Percentiles rank a stretch among this genome's conserved stretches.
Evolutionary conservation across 2,329 filamentous ascomycete genomes (phyloP).

Genomic region (Microdochium nivale): DNA sequence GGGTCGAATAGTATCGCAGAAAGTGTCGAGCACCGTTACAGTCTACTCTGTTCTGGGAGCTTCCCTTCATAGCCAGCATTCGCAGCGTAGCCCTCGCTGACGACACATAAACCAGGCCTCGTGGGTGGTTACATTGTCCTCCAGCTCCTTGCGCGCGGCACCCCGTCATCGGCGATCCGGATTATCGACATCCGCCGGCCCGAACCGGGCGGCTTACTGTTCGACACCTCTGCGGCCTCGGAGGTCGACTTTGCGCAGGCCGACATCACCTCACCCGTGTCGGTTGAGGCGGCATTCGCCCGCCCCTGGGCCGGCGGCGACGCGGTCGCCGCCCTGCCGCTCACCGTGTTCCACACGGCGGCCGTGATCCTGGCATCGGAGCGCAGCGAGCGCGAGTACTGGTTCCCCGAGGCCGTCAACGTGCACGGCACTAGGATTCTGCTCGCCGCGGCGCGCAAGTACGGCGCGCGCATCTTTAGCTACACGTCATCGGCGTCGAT

Average conservation of each 20-base stretch:
- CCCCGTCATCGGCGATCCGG: constrained; percentile 39
- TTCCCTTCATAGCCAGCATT: neutral
- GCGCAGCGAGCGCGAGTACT: constrained; percentile 33
- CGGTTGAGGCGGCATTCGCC: constrained; percentile 35
- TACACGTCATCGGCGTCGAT: constrained; percentile 43
- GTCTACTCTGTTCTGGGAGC: neutral
- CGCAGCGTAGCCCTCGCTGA: neutral
- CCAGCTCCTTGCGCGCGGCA: constrained; percentile 43
- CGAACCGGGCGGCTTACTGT: constrained; percentile 30
- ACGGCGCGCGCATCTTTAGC: constrained; percentile 40
- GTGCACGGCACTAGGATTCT: constrained; percentile 40
- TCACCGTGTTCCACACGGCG: constrained; percentile 51
- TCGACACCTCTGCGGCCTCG: constrained; percentile 15
- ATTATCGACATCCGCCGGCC: constrained; percentile 41
- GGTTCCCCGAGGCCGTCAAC: constrained; percentile 38
- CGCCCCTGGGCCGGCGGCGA: constrained; percentile 31
- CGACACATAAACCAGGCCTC: constrained; percentile 28
- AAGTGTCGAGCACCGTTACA: too few relatives aligned
- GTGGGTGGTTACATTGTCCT: constrained; percentile 46
- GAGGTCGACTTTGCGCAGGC: constrained; percentile 34
- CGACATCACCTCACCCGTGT: constrained; percentile 38
- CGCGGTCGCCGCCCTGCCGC: constrained; percentile 30
- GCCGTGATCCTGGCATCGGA: constrained; percentile 44
- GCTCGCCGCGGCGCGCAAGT: constrained; percentile 32
- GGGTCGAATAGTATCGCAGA: too few relatives aligned